These are phyloP conservation scores for Chytriomyces confervae DNA, from an alignment of 192 early-diverging fungal genomes.

Conservation along the genomic window DNA sequence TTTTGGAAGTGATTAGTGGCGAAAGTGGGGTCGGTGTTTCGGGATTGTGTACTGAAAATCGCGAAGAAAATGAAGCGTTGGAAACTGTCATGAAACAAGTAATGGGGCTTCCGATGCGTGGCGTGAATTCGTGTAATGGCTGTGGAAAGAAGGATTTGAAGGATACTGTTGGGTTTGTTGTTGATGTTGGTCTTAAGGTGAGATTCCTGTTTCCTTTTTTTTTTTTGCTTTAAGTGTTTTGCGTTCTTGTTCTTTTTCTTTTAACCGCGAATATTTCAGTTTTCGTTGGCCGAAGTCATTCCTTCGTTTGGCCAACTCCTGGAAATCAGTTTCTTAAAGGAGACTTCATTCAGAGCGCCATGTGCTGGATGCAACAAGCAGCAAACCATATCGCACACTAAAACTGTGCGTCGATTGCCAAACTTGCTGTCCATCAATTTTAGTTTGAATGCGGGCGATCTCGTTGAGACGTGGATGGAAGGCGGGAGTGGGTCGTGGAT, in stretches of 20 bases:
- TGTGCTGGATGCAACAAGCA: slow-evolving; percentile 78
- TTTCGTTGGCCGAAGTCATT: neutral
- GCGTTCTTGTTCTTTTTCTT: too few species aligned
- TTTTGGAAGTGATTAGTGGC: slow-evolving; percentile 71
- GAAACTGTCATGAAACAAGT: slow-evolving; percentile 54
- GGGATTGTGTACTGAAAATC: neutral
- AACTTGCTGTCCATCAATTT: neutral
- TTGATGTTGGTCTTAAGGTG: slow-evolving; percentile 79
- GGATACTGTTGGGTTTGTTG: slow-evolving; percentile 76
- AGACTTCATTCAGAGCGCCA: slow-evolving; percentile 82
- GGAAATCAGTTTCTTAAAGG: slow-evolving; percentile 59
- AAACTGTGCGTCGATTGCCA: slow-evolving; percentile 66
- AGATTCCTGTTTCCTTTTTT: slow-evolving; percentile 26
- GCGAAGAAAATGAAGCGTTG: neutral
- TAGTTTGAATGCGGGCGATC: slow-evolving; percentile 45
- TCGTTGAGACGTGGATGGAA: too few species aligned
- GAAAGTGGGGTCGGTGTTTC: slow-evolving; percentile 45
- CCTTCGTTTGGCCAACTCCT: slow-evolving; percentile 35
- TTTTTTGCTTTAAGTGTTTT: slow-evolving; percentile 27
- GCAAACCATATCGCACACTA: neutral
- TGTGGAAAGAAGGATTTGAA: slow-evolving; percentile 68
- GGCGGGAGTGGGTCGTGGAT: slow-evolving; percentile 45
- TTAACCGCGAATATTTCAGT: too few species aligned
- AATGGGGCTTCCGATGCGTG: slow-evolving; percentile 70
- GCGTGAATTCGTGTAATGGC: slow-evolving; percentile 67